phyloP scores from a whole-genome alignment of 495 filamentous ascomycete genomes.

The Penicillium dipodomyicola region DNA sequence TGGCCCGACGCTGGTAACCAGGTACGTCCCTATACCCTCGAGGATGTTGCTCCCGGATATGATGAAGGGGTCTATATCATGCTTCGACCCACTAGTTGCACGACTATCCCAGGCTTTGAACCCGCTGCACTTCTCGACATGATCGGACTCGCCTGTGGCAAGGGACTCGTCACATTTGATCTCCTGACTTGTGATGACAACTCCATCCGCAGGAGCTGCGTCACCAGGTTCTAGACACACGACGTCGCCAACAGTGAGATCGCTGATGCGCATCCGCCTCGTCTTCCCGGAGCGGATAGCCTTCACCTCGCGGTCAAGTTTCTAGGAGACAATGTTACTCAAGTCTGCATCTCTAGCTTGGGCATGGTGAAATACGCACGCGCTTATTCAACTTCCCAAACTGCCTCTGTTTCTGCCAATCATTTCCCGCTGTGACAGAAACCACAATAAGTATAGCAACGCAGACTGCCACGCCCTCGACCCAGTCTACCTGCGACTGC shows the following conservation, averaged over 20 bases:
- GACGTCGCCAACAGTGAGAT: constrained; percentile 70
- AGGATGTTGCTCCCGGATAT: constrained; percentile 63
- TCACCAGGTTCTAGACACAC: constrained; percentile 73
- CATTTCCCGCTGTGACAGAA: no score
- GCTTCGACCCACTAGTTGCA: no score
- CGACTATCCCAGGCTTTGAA: constrained; percentile 49
- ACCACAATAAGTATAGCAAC: no score
- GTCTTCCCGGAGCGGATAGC: constrained; percentile 74
- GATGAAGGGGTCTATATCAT: constrained; percentile 58
- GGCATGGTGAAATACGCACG: no score
- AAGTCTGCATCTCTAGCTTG: no score
- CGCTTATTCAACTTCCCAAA: no score
- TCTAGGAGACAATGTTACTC: no score
- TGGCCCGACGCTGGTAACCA: constrained; percentile 62
- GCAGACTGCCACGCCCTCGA: no score
- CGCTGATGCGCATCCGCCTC: constrained; percentile 64
- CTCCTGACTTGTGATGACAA: constrained; percentile 60
- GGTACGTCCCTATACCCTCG: constrained; percentile 63
- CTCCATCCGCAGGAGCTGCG: constrained; percentile 60
- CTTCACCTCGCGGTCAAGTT: constrained; percentile 66
- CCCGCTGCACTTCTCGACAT: constrained; percentile 60
- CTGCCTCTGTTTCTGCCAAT: no score
- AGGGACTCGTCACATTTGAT: constrained; percentile 69
- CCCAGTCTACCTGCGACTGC: no score
- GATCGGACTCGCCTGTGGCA: constrained; percentile 66